Base-by-base conservation (phyloP, 2,329 filamentous ascomycete species). In the Paecilomyces dactylethromorphus region DNA sequence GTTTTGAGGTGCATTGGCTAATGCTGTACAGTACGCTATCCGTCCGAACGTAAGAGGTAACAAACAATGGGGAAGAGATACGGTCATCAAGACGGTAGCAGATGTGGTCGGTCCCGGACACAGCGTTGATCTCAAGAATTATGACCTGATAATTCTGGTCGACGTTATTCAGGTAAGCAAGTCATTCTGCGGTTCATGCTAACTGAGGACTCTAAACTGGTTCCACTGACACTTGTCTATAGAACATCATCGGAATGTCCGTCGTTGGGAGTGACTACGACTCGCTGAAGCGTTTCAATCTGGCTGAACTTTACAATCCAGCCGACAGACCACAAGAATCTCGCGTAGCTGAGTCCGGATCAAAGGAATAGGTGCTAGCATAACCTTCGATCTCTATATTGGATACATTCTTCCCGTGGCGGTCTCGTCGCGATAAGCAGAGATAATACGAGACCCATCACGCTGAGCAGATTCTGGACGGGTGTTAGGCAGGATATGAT, bases 201-300 rank as follows among this genome's bases (percentile, higher is more conserved):
- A 45, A 8, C 15, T 10, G 7, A 45, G n/a, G 39, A 18, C n/a
- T 18, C 13, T 39, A n/a, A 15, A 39, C 13, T n/a, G 13, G 39
- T 45, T n/a, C 18, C 39, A 18, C 39, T 45, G 39, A 45, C 39
- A 45, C n/a, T 8, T n/a, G 7, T 39, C 13, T 39, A 39, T 63
- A 87, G 84, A 86, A 86, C 64, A 71, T 87, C 10, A 80, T 84
- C 60, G 85, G 85, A 21, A 85, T 88, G 79, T 86, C 84, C 63
- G 84, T 87, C 8, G 82, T 87, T 3, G 81, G 79, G 21, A 72
- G 77, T 56, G 82, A 85, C 62, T 87, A 82, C 64, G 84, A 87
- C 57, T 72, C 78, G 62, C 74, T 88, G 62, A 87, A 86, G 71
- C 78, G 82, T 58, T 87, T 81, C 71, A 88, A 87, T 68, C 69